Conservation (phyloP, 306 rosid species). For the Ziziphus jujuba region DNA sequence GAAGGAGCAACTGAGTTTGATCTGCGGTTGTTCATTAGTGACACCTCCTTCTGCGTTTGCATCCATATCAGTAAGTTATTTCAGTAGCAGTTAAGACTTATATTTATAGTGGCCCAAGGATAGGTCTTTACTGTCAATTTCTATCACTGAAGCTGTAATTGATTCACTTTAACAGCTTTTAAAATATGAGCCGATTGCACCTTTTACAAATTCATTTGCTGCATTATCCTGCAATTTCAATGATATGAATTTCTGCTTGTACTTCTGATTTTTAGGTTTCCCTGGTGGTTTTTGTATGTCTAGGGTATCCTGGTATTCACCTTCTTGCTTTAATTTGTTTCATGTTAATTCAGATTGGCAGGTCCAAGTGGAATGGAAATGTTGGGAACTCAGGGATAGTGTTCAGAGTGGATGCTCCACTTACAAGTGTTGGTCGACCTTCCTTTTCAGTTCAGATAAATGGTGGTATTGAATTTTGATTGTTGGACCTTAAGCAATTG, state of each 20-base stretch:
- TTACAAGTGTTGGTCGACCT: constrained; percentile 64
- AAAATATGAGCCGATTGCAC: no score
- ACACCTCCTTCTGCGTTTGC: constrained; percentile 86
- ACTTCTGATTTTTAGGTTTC: background rate
- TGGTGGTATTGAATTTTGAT: constrained; percentile 82
- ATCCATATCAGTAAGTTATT: constrained; percentile 80
- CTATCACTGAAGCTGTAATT: no score
- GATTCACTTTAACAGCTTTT: no score
- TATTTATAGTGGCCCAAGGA: background rate
- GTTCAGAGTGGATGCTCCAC: constrained; percentile 76
- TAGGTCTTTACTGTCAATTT: no score
- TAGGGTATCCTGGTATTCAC: background rate
- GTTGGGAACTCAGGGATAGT: constrained; percentile 84
- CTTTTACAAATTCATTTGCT: no score
- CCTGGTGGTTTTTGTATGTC: background rate
- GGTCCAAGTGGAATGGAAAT: constrained; percentile 98
- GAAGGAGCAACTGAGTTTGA: constrained; percentile 71
- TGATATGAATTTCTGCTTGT: no score
- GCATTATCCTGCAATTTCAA: no score
- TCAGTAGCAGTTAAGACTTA: background rate
- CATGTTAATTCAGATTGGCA: constrained; percentile 62
- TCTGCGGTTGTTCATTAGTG: constrained; percentile 73
- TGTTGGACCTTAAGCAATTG: constrained; percentile 23
- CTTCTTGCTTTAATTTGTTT: background rate
- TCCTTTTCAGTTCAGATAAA: constrained; percentile 83